A percentile compares a stretch with the other conserved stretches of the same genome.
phyloP scores from a whole-genome alignment of 129 eudicot species.

The Kitagawia praeruptora region DNA sequence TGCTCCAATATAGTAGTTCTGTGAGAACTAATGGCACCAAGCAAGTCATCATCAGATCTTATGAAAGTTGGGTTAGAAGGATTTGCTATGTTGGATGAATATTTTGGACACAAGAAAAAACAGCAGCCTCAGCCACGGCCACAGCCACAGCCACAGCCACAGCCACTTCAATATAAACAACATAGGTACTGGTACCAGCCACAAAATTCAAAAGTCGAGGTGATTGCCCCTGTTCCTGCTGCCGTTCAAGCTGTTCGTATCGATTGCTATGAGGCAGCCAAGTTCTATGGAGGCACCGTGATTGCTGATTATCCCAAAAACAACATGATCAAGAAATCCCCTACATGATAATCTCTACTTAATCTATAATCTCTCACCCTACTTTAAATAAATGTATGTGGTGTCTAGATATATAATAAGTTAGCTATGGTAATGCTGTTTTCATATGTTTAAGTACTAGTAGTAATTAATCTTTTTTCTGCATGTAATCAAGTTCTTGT shows the following conservation, averaged over 20 bases:
- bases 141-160: neutral
- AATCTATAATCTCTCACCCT: neutral
- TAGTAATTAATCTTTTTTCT: neutral
- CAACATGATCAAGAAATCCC: neutral
- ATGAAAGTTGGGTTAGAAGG: neutral
- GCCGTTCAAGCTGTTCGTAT: neutral
- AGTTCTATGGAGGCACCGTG: slow-evolving; percentile 25
- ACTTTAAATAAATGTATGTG: neutral
- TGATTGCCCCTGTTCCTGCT: neutral
- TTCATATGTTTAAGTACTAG: neutral
- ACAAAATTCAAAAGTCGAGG: neutral
- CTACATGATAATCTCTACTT: neutral
- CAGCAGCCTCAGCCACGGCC: slow-evolving; percentile 6
- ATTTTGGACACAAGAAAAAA: neutral
- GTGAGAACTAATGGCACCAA: neutral
- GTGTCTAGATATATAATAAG: slow-evolving; percentile 1
- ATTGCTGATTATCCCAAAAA: slow-evolving; percentile 20
- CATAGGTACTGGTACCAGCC: neutral
- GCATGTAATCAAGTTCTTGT: neutral
- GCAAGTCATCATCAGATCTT: slow-evolving; percentile 1
- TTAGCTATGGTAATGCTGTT: neutral
- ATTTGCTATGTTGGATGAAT: slow-evolving; percentile 3
- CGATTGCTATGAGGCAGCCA: slow-evolving; percentile 24
- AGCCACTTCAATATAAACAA: neutral
- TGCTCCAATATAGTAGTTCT: neutral